phyloP scores from a whole-genome alignment of 2,329 filamentous ascomycete species.

The Aureobasidium vineae region DNA sequence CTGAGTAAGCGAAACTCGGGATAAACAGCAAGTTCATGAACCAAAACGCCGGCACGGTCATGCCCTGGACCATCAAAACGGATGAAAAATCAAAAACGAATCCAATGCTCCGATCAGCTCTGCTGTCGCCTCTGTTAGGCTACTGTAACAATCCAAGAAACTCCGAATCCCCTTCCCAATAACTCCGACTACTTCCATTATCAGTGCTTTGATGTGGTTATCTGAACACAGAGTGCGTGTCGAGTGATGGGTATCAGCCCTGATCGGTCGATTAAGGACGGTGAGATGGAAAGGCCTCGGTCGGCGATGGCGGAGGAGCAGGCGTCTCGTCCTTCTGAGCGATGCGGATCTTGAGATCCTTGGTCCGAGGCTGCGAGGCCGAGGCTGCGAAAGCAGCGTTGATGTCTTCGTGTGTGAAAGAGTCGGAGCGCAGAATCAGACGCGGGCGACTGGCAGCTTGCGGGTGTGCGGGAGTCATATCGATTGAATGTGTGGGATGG shows the following conservation, averaged over 20 bases:
- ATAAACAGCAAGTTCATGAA: neutral
- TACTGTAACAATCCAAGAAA: neutral
- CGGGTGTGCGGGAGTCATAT: conserved; percentile 28
- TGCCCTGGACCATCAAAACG: neutral
- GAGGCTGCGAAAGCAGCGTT: conserved; percentile 28
- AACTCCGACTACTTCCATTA: neutral
- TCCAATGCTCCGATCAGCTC: neutral
- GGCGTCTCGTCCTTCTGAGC: conserved; percentile 28
- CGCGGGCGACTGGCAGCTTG: conserved; percentile 24
- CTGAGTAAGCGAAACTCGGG: conserved; percentile 3
- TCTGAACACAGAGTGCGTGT: neutral
- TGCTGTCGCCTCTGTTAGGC: neutral
- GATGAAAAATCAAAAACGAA: neutral
- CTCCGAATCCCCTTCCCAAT: neutral
- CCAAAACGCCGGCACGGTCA: conserved; percentile 1
- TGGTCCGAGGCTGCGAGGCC: conserved; percentile 27
- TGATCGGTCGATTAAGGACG: neutral
- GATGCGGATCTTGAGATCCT: conserved; percentile 29
- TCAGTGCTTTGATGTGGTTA: neutral
- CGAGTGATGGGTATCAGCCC: neutral
- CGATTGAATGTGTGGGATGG: conserved; percentile 8
- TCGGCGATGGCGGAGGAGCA: conserved; percentile 29
- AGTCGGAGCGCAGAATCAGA: conserved; percentile 26
- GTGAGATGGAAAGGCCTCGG: conserved; percentile 19
- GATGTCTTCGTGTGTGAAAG: conserved; percentile 29